These are phyloP conservation scores for Daldinia caldariorum DNA, from an alignment of 495 filamentous ascomycete genomes.

Conservation along the genomic window DNA sequence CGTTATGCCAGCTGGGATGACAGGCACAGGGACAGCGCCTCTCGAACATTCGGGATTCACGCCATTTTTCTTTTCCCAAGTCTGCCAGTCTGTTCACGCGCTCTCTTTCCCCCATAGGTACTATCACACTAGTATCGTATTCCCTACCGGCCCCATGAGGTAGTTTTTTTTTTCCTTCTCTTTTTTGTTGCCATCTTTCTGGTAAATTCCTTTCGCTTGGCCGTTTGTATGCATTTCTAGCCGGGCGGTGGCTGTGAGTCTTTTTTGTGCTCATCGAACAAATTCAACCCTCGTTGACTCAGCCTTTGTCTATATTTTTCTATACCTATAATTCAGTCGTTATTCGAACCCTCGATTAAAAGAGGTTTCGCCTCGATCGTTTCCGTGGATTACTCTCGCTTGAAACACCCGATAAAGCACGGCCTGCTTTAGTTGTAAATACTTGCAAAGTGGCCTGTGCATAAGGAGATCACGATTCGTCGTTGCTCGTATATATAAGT, in stretches of 20 bases:
- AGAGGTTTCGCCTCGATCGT: conserved; percentile 32
- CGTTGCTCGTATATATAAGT: conserved; percentile 38
- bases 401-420: conserved; percentile 38
- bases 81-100: conserved; percentile 13
- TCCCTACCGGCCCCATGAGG: neutral
- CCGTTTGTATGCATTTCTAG: conserved; percentile 25
- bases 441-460: conserved; percentile 23
- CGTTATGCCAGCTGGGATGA: conserved; percentile 7
- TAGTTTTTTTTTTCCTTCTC: neutral
- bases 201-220: conserved; percentile 30
- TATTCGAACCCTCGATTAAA: conserved; percentile 38
- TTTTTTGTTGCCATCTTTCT: conserved; percentile 35
- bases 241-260: conserved; percentile 32
- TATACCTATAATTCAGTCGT: conserved; percentile 35
- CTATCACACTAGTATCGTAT: neutral
- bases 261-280: conserved; percentile 25
- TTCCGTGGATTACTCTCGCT: conserved; percentile 24
- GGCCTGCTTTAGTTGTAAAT: conserved; percentile 32
- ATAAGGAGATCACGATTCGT: conserved; percentile 18
- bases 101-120: conserved; percentile 6
- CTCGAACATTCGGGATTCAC: conserved; percentile 33
- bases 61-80: conserved; percentile 16
- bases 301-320: conserved; percentile 32
- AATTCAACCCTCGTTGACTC: conserved; percentile 12
- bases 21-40: neutral